phyloP scores from a whole-genome alignment of 805 yeast species.

The Cyberlindnera mrakii region DNA sequence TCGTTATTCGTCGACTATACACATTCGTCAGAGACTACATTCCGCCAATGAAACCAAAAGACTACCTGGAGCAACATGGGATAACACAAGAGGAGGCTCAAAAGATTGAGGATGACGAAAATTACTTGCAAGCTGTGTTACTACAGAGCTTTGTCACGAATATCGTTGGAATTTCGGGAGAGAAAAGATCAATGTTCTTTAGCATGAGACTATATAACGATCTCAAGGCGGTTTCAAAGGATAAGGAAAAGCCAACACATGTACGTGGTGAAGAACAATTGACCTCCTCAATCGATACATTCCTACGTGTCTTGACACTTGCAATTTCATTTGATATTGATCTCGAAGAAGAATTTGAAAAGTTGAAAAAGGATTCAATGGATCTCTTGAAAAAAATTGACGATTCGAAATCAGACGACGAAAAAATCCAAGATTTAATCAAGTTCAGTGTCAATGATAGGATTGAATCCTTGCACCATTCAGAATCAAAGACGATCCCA shows the following conservation, averaged over 20 bases:
- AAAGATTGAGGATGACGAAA: constrained; percentile 48
- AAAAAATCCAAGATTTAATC: constrained; percentile 26
- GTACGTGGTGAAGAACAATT: constrained; percentile 16
- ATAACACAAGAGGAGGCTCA: constrained; percentile 31
- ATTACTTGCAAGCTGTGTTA: constrained; percentile 56
- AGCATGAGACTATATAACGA: constrained; percentile 11
- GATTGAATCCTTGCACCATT: constrained; percentile 23
- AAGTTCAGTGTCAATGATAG: constrained; percentile 26
- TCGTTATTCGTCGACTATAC: constrained; percentile 58
- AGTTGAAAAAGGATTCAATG: constrained; percentile 30
- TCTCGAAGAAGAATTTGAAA: constrained; percentile 33
- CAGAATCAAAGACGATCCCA: constrained; percentile 25
- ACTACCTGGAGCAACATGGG: constrained; percentile 26
- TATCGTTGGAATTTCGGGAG: constrained; percentile 33
- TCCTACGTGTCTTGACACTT: constrained; percentile 40
- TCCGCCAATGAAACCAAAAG: constrained; percentile 38
- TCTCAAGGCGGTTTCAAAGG: constrained; percentile 11
- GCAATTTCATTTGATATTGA: constrained; percentile 65
- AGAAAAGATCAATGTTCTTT: constrained; percentile 4
- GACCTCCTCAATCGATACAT: constrained; percentile 28
- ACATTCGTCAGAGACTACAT: constrained; percentile 54
- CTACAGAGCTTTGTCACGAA: constrained; percentile 58
- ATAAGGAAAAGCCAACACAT: constrained; percentile 4
- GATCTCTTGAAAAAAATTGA: constrained; percentile 36
- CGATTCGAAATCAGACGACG: constrained; percentile 16